Evolutionary conservation across 2,329 filamentous ascomycete genomes (phyloP), one percentile per base, ranked within the genome.

Genomic region (Coniosporium tulheliwenetii): DNA sequence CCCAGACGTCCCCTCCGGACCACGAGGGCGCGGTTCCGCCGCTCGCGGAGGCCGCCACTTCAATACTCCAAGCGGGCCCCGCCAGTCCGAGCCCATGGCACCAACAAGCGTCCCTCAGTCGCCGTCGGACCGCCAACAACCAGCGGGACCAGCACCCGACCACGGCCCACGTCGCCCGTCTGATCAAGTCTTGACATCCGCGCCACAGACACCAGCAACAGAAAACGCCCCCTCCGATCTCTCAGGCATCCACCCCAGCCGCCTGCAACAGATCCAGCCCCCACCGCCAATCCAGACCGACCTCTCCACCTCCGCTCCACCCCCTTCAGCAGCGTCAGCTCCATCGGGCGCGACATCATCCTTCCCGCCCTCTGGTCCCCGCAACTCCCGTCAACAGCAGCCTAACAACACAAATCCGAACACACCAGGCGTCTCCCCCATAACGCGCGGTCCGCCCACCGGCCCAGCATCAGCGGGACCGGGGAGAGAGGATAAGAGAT

Each of bases 1-100:
- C n/a, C 48, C 56, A 14, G 66, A 76, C 14, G 65, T 61, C 39
- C 73, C 74, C 16, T 71, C 69, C 33, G 75, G 73, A 1, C 74
- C 73, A 39, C 62, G 69, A 43, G 60, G 61, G 49, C 53, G 57
- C 44, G 63, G 58, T 44, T 47, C 52, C n/a, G 45, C 52, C 41
- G 54, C 53, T 9, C 54, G 62, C 36, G 53, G 54, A 44, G 57
- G 57, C n/a, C 60, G 65, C 33, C 62, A 58, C 44, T 56, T 58
- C 38, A 55, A 61, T 14, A 53, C 56, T 9, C 19, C 19, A 26
- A 26, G 19, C 19, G 19, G 19, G 3, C 19, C 19, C 3, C 19
- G 19, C 19, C 19, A 26, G 7, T 26, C 19, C 19, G 19, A 26
- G 19, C 19, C 19, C 3, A 26, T 26, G 19, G 19, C 19, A 26